Evolutionary conservation across 202 grass and related monocot species (phyloP).

Genomic region (Schoenoplectus tabernaemontani): DNA sequence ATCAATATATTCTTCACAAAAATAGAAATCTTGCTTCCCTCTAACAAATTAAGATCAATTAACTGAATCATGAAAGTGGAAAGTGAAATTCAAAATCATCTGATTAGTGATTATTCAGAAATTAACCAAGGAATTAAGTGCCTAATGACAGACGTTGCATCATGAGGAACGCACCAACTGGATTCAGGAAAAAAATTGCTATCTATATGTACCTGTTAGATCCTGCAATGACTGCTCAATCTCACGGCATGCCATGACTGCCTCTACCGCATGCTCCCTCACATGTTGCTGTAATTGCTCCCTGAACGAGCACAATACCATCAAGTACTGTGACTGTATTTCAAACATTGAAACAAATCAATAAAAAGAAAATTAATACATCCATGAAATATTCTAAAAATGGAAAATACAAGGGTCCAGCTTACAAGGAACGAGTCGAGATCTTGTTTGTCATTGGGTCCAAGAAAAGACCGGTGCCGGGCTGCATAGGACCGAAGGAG

Average conservation of each 20-base stretch:
- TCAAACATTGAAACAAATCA: slow-evolving; percentile 4
- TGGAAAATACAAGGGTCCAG: background rate
- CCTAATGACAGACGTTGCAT: background rate
- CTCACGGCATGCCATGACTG: slow-evolving; percentile 97
- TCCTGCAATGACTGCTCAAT: slow-evolving; percentile 95
- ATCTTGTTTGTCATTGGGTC: slow-evolving; percentile 90
- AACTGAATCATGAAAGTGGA: background rate
- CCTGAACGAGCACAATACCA: slow-evolving; percentile 88
- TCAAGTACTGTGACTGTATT: slow-evolving; percentile 74
- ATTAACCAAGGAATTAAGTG: background rate
- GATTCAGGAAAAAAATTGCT: background rate
- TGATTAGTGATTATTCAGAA: background rate
- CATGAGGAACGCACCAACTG: background rate
- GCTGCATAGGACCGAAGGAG: slow-evolving; percentile 83
- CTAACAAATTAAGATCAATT: background rate
- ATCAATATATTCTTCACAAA: background rate
- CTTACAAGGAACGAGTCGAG: slow-evolving; percentile 95
- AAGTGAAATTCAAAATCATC: background rate
- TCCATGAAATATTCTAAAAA: background rate
- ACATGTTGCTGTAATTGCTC: slow-evolving; percentile 99
- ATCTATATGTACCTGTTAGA: slow-evolving; percentile 58
- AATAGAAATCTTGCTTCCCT: background rate
- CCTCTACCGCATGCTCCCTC: slow-evolving; percentile 98
- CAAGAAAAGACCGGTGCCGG: slow-evolving; percentile 68
- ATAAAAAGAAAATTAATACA: background rate